These are phyloP conservation scores for Populus hybrid DNA, from an alignment of 441 rosid genomes.

Conservation along the genomic window DNA sequence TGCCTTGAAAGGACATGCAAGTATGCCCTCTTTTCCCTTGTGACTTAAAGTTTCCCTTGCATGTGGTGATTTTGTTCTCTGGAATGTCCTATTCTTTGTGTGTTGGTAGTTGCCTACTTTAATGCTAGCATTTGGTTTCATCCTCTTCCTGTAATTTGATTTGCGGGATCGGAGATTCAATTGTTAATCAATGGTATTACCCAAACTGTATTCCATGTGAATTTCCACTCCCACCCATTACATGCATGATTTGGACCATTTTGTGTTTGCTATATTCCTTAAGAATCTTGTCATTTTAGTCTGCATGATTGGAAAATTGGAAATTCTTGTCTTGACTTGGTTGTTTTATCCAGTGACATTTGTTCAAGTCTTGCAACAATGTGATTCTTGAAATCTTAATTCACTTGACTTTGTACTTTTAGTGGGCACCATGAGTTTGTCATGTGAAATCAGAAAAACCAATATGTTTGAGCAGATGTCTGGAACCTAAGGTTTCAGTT, in stretches of 20 bases:
- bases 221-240: not conserved
- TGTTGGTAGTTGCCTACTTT: not conserved
- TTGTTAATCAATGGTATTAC: not conserved
- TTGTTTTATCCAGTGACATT: not conserved
- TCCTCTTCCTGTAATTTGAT: not conserved
- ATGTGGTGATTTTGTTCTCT: not conserved
- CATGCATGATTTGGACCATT: not conserved
- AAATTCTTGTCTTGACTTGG: not conserved
- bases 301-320: not conserved
- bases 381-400: not conserved
- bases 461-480: not conserved
- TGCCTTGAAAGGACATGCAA: conserved; percentile 48
- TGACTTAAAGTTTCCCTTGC: not conserved
- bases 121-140: not conserved
- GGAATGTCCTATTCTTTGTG: not conserved
- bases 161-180: not conserved
- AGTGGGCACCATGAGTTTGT: too few species aligned
- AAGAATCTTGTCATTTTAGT: not conserved
- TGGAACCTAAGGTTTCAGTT: not conserved
- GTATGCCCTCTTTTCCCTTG: conserved; percentile 36
- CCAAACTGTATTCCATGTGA: not conserved
- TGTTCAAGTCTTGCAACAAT: not conserved
- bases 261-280: not conserved
- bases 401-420: not conserved
- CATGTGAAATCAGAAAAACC: not conserved